These are phyloP conservation scores for Sapria himalayana DNA, from an alignment of 345 rosid genomes.

Conservation along the genomic window DNA sequence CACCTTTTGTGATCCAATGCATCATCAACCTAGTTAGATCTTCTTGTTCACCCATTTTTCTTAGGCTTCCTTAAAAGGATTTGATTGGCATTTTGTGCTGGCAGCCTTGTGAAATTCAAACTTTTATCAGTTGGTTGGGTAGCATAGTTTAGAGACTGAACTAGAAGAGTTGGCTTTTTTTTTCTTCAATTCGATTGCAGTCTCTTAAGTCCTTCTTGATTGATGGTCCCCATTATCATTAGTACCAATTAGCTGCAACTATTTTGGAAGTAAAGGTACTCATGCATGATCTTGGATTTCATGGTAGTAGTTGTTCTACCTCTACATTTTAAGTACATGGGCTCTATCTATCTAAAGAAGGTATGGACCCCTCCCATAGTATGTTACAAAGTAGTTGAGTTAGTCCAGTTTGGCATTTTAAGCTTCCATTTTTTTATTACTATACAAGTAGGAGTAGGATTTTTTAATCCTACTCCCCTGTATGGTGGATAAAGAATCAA, in stretches of 20 bases:
- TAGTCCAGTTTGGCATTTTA: too few species aligned
- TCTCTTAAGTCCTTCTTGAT: neutral
- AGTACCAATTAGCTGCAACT: neutral
- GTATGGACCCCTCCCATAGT: neutral
- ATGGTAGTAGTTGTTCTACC: neutral
- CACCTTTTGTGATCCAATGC: neutral
- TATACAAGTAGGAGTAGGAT: too few species aligned
- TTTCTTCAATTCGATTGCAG: neutral
- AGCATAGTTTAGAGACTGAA: neutral
- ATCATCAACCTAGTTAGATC: neutral
- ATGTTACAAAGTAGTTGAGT: neutral
- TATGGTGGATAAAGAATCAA: too few species aligned
- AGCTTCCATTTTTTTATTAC: too few species aligned
- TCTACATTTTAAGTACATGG: neutral
- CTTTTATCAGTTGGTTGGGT: slow-evolving; percentile 2
- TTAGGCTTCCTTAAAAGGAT: neutral
- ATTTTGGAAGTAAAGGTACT: neutral
- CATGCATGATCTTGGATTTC: neutral
- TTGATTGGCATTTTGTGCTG: neutral
- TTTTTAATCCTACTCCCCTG: too few species aligned
- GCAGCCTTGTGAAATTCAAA: neutral
- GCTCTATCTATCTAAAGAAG: slow-evolving; percentile 3
- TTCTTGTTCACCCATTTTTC: neutral
- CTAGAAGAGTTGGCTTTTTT: slow-evolving; percentile 1
- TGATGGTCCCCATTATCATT: neutral